Conservation (phyloP, 345 rosid genomes). For the Euphorbia peplus region DNA sequence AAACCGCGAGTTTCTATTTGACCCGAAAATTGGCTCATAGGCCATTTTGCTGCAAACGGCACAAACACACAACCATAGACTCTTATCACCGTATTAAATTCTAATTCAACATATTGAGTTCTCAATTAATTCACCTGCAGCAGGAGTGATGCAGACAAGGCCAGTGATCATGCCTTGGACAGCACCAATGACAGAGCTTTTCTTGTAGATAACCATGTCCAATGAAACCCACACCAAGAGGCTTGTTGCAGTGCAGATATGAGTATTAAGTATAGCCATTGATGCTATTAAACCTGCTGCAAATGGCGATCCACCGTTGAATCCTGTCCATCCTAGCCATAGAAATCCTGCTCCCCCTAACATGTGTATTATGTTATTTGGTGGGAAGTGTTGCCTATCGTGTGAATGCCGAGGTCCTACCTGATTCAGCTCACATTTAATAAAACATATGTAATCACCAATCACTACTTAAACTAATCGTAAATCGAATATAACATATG, state of each 20-base stretch:
- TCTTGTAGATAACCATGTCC: conserved; percentile 52
- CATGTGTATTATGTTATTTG: conserved; percentile 64
- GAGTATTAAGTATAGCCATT: conserved; percentile 51
- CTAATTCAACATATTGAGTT: too few relatives aligned
- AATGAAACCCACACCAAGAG: conserved; percentile 52
- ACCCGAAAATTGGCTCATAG: too few relatives aligned
- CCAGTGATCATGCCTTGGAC: conserved; percentile 71
- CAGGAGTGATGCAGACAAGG: conserved; percentile 68
- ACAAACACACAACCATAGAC: too few relatives aligned
- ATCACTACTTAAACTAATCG: too few relatives aligned
- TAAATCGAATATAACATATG: too few relatives aligned
- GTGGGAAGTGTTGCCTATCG: conserved; percentile 60
- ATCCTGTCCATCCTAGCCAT: conserved; percentile 71
- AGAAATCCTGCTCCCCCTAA: conserved; percentile 62
- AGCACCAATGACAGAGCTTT: conserved; percentile 59
- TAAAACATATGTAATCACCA: too few relatives aligned
- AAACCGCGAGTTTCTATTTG: too few relatives aligned
- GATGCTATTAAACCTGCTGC: conserved; percentile 31
- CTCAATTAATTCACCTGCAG: too few relatives aligned
- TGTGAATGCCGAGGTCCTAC: conserved; percentile 56
- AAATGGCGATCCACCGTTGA: conserved; percentile 62
- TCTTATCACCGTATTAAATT: too few relatives aligned
- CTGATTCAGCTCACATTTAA: too few relatives aligned
- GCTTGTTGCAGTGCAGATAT: conserved; percentile 55
- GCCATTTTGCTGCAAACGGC: too few relatives aligned